phyloP scores from a whole-genome alignment of 768 basidiomycete genomes.

The Boletus reticulatus region DNA sequence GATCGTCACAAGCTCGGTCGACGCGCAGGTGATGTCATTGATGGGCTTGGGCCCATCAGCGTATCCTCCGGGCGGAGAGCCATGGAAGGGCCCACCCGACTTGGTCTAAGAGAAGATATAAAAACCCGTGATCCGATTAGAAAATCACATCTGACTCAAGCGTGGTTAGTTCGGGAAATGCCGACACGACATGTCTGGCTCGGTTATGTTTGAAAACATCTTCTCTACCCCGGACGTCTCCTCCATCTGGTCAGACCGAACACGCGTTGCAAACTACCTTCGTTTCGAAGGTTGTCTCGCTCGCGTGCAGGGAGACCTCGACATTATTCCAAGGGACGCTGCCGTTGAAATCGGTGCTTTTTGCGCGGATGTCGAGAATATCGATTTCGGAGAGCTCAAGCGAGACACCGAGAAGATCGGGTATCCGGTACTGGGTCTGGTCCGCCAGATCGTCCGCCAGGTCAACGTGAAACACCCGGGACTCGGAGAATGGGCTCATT shows the following conservation, averaged over 20 bases:
- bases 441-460: conserved; percentile 41
- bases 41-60: conserved; percentile 14
- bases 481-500: conserved; percentile 47
- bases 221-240: conserved; percentile 40
- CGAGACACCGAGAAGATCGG: conserved; percentile 42
- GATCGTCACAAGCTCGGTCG: conserved; percentile 54
- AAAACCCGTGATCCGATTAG: too few relatives aligned
- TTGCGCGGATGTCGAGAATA: conserved; percentile 33
- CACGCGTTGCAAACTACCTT: conserved; percentile 25
- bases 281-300: conserved; percentile 34
- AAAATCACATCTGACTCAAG: too few relatives aligned
- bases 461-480: conserved; percentile 34
- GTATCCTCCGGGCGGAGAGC: not conserved
- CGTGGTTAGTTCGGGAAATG: conserved; percentile 35
- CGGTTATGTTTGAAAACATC: conserved; percentile 36
- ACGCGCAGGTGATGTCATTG: too few relatives aligned
- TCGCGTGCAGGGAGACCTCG: conserved; percentile 36
- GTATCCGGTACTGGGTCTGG: conserved; percentile 44
- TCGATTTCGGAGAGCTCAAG: conserved; percentile 39
- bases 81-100: conserved; percentile 4
- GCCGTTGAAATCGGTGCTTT: conserved; percentile 35
- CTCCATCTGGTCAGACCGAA: conserved; percentile 40
- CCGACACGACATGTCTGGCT: conserved; percentile 30
- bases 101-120: conserved; percentile 31
- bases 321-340: conserved; percentile 40